Conservation (phyloP, 169 alveolate genomes). For the Eimeria maxima region DNA sequence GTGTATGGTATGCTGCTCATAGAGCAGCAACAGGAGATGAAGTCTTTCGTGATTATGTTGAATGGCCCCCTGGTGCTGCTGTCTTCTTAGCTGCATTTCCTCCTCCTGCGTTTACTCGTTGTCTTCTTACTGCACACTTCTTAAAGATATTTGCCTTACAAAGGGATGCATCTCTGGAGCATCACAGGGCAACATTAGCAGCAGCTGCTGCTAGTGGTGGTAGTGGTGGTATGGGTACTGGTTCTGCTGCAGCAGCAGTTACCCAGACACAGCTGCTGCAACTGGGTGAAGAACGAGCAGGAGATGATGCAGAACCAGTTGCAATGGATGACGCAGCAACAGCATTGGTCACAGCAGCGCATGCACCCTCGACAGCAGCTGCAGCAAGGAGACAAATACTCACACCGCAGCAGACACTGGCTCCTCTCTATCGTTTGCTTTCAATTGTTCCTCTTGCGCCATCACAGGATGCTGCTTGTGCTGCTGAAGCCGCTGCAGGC, state of each 20-base stretch:
- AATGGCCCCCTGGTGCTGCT: conserved; percentile 41
- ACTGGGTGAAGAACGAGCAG: not conserved
- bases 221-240: not conserved
- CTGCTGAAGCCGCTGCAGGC: conserved; percentile 18
- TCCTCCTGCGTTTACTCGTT: conserved; percentile 58
- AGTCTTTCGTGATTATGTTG: conserved; percentile 41
- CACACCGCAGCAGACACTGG: not conserved
- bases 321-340: not conserved
- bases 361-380: not conserved
- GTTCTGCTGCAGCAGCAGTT: not conserved
- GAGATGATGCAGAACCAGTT: not conserved
- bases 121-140: conserved; percentile 9
- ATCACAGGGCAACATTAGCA: conserved; percentile 2
- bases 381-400: not conserved
- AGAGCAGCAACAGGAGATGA: conserved; percentile 58
- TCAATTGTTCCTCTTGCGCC: not conserved
- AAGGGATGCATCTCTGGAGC: conserved; percentile 39
- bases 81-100: conserved; percentile 74
- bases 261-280: conserved; percentile 14
- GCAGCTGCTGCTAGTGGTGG: conserved; percentile 7
- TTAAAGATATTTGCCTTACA: conserved; percentile 20
- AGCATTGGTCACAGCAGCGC: not conserved
- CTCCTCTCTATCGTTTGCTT: conserved; percentile 16
- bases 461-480: conserved; percentile 6
- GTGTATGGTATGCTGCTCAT: conserved; percentile 64